A percentile compares a stretch with the other conserved stretches of the same genome.
These are phyloP conservation scores for Saxophila tyrrhenica DNA, from an alignment of 495 filamentous ascomycete species.

Conservation along the genomic window DNA sequence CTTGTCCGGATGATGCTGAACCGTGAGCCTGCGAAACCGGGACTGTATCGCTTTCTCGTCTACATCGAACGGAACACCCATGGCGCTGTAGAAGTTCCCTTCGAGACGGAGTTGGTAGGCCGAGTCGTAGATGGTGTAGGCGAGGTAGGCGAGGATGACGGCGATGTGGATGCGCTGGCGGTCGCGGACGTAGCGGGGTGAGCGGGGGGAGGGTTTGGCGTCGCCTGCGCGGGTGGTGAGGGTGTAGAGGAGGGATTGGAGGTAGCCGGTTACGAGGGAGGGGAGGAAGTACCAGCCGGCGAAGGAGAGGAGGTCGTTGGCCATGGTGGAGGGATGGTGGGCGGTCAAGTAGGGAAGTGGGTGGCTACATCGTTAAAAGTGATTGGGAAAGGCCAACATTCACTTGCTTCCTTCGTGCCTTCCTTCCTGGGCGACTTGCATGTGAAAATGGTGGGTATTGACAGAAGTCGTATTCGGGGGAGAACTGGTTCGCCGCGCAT, in stretches of 20 bases:
- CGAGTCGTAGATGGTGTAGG: constrained; percentile 89
- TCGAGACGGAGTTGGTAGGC: constrained; percentile 63
- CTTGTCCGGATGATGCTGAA: constrained; percentile 87
- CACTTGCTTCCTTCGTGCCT: background rate
- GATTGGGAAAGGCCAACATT: too few species aligned
- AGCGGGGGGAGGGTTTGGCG: constrained; percentile 62
- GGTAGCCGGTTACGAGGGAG: constrained; percentile 42
- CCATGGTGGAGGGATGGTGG: too few species aligned
- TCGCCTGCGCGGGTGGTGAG: constrained; percentile 87
- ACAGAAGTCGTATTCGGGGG: background rate
- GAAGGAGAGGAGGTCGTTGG: constrained; percentile 15
- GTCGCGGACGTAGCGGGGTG: constrained; percentile 55
- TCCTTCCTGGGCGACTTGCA: background rate
- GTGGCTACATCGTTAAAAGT: too few species aligned
- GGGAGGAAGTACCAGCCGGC: constrained; percentile 22
- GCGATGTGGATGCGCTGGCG: constrained; percentile 69
- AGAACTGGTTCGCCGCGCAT: background rate
- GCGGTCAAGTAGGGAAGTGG: too few species aligned
- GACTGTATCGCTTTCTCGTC: constrained; percentile 69
- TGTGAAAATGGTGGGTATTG: background rate
- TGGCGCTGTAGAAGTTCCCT: constrained; percentile 65
- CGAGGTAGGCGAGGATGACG: constrained; percentile 71
- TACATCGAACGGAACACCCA: constrained; percentile 55
- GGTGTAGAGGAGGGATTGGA: constrained; percentile 75
- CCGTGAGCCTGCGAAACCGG: constrained; percentile 74